Conservation (phyloP, 2,329 filamentous ascomycete genomes). For the Rhinocladiella mackenziei region DNA sequence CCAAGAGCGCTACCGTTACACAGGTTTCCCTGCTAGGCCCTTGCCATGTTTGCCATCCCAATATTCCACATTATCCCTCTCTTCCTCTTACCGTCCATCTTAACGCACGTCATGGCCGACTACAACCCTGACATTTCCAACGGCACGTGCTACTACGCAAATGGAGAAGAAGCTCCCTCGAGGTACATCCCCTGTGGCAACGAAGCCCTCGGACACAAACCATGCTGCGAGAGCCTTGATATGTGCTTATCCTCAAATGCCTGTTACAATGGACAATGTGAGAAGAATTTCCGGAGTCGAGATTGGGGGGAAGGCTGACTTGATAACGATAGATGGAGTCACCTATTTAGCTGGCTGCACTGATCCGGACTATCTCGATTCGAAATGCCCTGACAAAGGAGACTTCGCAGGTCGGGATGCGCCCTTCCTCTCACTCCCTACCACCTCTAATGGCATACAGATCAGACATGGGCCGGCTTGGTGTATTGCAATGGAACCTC, state of each 20-base stretch:
- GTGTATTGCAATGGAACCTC: constrained; percentile 26
- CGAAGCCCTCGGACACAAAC: constrained; percentile 21
- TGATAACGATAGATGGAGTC: constrained; percentile 20
- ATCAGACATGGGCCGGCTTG: constrained; percentile 25
- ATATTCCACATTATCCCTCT: constrained; percentile 1
- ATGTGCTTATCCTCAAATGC: constrained; percentile 26
- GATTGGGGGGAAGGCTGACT: neutral
- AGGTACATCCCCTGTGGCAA: constrained; percentile 30
- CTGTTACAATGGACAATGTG: constrained; percentile 28
- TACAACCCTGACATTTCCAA: constrained; percentile 28
- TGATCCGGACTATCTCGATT: constrained; percentile 24
- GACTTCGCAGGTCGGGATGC: constrained; percentile 9
- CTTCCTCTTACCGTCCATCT: constrained; percentile 3
- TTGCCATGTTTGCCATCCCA: constrained; percentile 5
- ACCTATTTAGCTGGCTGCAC: constrained; percentile 30
- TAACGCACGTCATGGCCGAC: constrained; percentile 11
- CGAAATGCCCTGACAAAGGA: constrained; percentile 24
- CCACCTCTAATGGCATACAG: constrained; percentile 5
- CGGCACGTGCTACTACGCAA: constrained; percentile 26
- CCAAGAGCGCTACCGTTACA: constrained; percentile 3
- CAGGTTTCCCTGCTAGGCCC: constrained; percentile 1
- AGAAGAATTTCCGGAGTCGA: neutral
- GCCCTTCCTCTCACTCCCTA: neutral
- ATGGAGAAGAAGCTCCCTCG: constrained; percentile 17
- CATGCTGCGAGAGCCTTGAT: constrained; percentile 27